Evolutionary conservation across 1,284 basidiomycete genomes (phyloP).

Genomic region (Rhizoctonia solani): DNA sequence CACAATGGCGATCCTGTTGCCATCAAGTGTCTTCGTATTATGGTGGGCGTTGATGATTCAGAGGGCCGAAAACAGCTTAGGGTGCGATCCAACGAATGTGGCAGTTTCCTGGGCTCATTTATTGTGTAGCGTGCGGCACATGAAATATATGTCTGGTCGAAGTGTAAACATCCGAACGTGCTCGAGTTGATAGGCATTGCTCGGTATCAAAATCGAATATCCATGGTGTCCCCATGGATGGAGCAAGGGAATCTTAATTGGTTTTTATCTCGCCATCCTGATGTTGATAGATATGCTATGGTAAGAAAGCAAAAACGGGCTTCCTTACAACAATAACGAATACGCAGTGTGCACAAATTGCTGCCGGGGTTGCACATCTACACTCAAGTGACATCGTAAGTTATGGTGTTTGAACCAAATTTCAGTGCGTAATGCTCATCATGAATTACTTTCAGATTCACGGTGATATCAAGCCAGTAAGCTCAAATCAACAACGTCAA

Average conservation of each 20-base stretch:
- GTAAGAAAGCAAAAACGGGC: background rate
- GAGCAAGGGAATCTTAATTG: background rate
- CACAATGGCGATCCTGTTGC: background rate
- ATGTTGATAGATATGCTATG: background rate
- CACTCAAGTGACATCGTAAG: background rate
- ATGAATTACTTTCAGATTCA: background rate
- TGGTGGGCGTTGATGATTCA: background rate
- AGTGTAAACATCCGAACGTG: constrained; percentile 1
- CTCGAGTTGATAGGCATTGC: constrained; percentile 2
- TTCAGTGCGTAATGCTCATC: background rate
- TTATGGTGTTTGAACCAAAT: too few species aligned
- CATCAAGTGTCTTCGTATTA: constrained; percentile 1
- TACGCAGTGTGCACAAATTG: constrained; percentile 8
- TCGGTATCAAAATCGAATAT: background rate
- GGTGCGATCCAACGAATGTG: background rate
- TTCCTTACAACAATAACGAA: background rate
- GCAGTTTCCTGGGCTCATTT: background rate
- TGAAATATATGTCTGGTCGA: constrained; percentile 21
- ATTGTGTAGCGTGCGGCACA: constrained; percentile 9
- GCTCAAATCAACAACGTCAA: background rate
- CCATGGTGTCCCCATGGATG: constrained; percentile 28
- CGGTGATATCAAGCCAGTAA: constrained; percentile 12
- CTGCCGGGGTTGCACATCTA: background rate
- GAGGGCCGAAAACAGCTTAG: background rate
- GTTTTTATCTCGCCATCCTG: background rate